Evolutionary conservation across 106 monocot genomes (phyloP).

Genomic region (Dioscorea dumetorum): DNA sequence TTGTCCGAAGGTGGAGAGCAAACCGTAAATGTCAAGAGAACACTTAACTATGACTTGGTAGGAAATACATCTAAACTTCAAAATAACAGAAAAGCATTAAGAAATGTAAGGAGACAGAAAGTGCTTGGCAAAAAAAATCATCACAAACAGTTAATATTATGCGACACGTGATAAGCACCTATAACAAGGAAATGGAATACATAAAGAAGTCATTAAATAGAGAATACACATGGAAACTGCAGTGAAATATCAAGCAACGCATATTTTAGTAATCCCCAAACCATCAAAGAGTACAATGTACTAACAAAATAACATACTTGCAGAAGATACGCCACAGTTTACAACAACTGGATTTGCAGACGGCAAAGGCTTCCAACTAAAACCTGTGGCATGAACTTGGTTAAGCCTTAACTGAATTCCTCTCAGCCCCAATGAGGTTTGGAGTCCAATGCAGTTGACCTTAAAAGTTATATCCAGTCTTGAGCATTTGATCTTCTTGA

Average conservation of each 20-base stretch:
- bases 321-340: conserved; percentile 18
- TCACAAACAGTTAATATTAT: too few species aligned
- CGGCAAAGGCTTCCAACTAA: not conserved
- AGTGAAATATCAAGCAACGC: not conserved
- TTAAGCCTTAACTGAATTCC: conserved; percentile 4
- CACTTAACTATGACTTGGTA: too few species aligned
- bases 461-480: not conserved
- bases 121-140: too few species aligned
- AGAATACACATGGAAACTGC: not conserved
- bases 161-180: not conserved
- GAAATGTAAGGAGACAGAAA: too few species aligned
- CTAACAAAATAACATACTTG: conserved; percentile 17
- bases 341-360: conserved; percentile 8
- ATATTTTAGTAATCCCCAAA: not conserved
- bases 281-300: not conserved
- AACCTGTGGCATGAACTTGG: conserved; percentile 2
- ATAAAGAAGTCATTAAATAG: not conserved
- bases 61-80: too few species aligned
- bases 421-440: not conserved
- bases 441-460: not conserved
- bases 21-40: too few species aligned
- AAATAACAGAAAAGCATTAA: too few species aligned
- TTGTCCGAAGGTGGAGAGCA: not conserved
- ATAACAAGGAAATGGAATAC: not conserved
- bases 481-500: not conserved